Evolutionary conservation across 768 basidiomycete genomes (phyloP).

Genomic region (Naganishia vishniacii): DNA sequence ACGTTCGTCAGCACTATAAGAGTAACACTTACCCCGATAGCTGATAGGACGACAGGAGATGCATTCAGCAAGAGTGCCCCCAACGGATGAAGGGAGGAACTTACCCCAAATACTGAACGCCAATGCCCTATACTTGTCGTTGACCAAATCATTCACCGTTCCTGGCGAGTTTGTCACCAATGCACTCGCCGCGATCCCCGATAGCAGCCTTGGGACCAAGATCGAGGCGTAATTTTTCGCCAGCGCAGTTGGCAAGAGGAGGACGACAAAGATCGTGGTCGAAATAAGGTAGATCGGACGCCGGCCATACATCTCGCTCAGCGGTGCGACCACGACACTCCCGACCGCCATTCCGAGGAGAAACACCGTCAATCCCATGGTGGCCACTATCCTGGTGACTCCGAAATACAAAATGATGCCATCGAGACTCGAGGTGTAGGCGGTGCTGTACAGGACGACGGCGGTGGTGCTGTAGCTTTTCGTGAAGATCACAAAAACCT

Average conservation of each 20-base stretch:
- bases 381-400: slow-evolving; percentile 56
- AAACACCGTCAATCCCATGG: slow-evolving; percentile 60
- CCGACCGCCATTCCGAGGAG: slow-evolving; percentile 57
- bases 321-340: slow-evolving; percentile 52
- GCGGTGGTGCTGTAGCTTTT: slow-evolving; percentile 19
- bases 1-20: neutral
- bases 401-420: slow-evolving; percentile 53
- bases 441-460: slow-evolving; percentile 21
- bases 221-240: slow-evolving; percentile 54
- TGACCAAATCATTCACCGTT: slow-evolving; percentile 33
- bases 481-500: slow-evolving; percentile 13
- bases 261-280: slow-evolving; percentile 56
- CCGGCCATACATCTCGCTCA: slow-evolving; percentile 60
- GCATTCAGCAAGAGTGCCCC: neutral
- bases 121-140: slow-evolving; percentile 56
- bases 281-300: slow-evolving; percentile 55
- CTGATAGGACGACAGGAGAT: slow-evolving; percentile 52
- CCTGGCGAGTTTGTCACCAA: slow-evolving; percentile 34
- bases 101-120: slow-evolving; percentile 50
- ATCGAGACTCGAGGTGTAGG: slow-evolving; percentile 19
- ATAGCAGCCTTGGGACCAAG: slow-evolving; percentile 17
- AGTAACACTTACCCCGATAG: slow-evolving; percentile 56
- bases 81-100: neutral
- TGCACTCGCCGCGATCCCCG: slow-evolving; percentile 13
- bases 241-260: slow-evolving; percentile 60